Base-by-base conservation (phyloP, 805 yeast genomes). In the Saturnispora galanensis region DNA sequence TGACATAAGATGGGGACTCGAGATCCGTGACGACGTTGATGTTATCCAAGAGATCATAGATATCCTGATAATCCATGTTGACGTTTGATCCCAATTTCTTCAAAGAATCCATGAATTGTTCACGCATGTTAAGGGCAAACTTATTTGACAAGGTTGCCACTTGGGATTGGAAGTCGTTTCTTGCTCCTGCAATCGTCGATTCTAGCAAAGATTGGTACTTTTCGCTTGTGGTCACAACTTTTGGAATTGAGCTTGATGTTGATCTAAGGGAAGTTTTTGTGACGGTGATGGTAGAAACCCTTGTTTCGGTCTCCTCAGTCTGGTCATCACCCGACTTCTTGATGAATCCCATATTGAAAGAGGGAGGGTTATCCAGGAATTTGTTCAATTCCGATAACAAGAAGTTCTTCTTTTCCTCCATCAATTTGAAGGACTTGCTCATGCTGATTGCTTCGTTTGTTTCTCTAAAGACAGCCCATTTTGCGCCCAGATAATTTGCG, bases 131-230 rank as follows among this genome's bases (percentile, higher is more conserved):
- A 4, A 50, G 49, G 12, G 66, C 47, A 21, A 59, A 55, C 7
- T 50, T 49, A 1, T 48, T 38, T 33, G 67, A 65, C 7, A 67
- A 42, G 4, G 52, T 51, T 4, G 53, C 49, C 10, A 71, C 59
- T 26, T 72, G 68, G 2, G 50, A 47, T 31, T 66, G 60, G 45
- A 72, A 71, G 41, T 68, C 65, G 11, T 53, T 55, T 35, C 63
- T 50, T 3, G 75, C 68, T 39, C 66, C 68, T 10, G 57, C 51
- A 29, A 67, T 62, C 30, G 71, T 68, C 13, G 56, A 62, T 21
- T 60, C 58, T 38, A 73, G 60, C 40, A 68, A 41, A 31, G 37
- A 47, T 31, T 56, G 51, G 47, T 58, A 63, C 42, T 60, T 62
- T 35, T 54, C 50, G 15, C 54, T 48, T 7, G 58, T 49, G 35